Percentiles rank a stretch among this genome's conserved stretches.
Conservation (phyloP, 2,329 filamentous ascomycete genomes). For the Coniochaeta sp. region DNA sequence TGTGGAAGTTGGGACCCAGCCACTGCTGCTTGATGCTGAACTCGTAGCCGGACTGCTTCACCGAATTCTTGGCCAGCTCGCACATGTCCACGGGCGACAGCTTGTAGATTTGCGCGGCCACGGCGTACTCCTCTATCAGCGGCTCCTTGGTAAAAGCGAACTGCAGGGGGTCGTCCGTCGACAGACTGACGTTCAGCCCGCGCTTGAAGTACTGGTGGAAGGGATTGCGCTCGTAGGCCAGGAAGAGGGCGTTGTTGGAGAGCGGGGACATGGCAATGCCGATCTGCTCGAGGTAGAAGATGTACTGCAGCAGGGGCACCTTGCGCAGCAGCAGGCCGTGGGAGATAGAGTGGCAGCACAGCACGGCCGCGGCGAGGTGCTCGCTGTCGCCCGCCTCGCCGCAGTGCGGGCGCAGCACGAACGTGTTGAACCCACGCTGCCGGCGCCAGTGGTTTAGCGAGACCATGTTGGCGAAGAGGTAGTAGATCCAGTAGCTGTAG, state of each 20-base stretch:
- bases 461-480: constrained; percentile 87
- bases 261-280: constrained; percentile 99
- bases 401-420: constrained; percentile 86
- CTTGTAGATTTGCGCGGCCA: constrained; percentile 98
- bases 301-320: constrained; percentile 88
- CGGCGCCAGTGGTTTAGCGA: constrained; percentile 91
- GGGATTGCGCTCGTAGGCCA: constrained; percentile 94
- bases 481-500: constrained; percentile 99
- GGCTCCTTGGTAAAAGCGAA: constrained; percentile 99
- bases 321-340: constrained; percentile 90
- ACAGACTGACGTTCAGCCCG: constrained; percentile 90
- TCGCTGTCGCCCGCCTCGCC: constrained; percentile 96
- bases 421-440: constrained; percentile 90
- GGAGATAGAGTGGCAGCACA: constrained; percentile 95
- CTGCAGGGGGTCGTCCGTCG: constrained; percentile 92
- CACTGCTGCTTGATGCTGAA: constrained; percentile 82
- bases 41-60: constrained; percentile 92
- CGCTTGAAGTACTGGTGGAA: constrained; percentile 94
- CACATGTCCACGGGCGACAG: constrained; percentile 97
- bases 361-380: constrained; percentile 82
- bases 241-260: constrained; percentile 93
- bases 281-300: constrained; percentile 97
- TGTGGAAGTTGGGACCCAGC: constrained; percentile 72
- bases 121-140: constrained; percentile 94
- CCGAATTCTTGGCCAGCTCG: constrained; percentile 92